Percentiles rank a stretch among this genome's conserved stretches.
Conservation (phyloP, 805 yeast genomes). For the Ogataea nakhonphanomensis region DNA sequence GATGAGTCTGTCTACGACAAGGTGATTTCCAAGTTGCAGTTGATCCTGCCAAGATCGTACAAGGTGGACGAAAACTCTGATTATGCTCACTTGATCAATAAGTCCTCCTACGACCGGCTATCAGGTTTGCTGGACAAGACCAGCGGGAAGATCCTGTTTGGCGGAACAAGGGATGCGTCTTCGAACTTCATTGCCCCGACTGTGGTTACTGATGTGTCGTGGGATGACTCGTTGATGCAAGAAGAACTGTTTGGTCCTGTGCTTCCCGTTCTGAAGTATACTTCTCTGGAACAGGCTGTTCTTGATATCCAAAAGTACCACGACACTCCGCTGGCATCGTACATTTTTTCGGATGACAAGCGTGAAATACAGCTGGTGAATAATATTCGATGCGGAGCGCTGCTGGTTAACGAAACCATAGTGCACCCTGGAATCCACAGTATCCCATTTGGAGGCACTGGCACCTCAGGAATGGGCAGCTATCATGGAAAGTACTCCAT, state of each 20-base stretch:
- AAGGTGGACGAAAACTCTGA: slow-evolving; percentile 38
- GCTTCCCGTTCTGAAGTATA: slow-evolving; percentile 64
- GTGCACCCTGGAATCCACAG: slow-evolving; percentile 61
- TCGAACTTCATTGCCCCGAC: slow-evolving; percentile 68
- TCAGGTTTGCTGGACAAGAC: slow-evolving; percentile 41
- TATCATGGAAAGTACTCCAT: slow-evolving; percentile 76
- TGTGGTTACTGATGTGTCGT: slow-evolving; percentile 55
- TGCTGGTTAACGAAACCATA: slow-evolving; percentile 67
- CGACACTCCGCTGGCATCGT: slow-evolving; percentile 84
- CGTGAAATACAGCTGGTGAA: slow-evolving; percentile 48
- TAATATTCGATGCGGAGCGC: slow-evolving; percentile 68
- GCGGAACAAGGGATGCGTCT: slow-evolving; percentile 37
- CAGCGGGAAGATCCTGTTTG: slow-evolving; percentile 49
- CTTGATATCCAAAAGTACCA: slow-evolving; percentile 43
- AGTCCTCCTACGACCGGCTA: slow-evolving; percentile 49
- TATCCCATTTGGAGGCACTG: slow-evolving; percentile 92
- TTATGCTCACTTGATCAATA: slow-evolving; percentile 61
- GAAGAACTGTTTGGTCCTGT: slow-evolving; percentile 85
- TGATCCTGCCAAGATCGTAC: slow-evolving; percentile 43
- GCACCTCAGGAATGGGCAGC: slow-evolving; percentile 75
- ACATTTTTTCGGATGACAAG: slow-evolving; percentile 55
- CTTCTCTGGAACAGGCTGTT: slow-evolving; percentile 43
- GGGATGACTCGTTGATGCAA: slow-evolving; percentile 69
- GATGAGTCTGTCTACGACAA: slow-evolving; percentile 54
- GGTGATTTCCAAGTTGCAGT: slow-evolving; percentile 43